phyloP scores from a whole-genome alignment of 1,284 basidiomycete species.

The Rhodofomes roseus region DNA sequence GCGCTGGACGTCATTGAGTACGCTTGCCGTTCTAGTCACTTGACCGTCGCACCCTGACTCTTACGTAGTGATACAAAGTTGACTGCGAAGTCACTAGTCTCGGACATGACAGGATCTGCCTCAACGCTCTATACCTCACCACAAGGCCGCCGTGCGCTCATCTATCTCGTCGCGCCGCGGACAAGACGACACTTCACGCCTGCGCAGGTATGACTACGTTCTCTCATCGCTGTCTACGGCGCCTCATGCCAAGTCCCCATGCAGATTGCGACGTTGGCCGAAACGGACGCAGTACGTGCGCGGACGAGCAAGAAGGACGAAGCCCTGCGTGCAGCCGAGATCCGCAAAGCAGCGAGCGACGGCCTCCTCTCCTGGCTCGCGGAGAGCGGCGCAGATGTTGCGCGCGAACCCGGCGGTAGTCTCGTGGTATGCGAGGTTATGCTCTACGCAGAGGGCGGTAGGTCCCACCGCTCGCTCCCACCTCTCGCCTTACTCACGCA shows the following conservation, averaged over 20 bases:
- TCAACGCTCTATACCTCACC: slow-evolving; percentile 51
- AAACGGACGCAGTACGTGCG: slow-evolving; percentile 62
- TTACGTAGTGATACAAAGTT: slow-evolving; percentile 80
- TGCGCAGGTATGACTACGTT: slow-evolving; percentile 30
- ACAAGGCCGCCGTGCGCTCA: slow-evolving; percentile 73
- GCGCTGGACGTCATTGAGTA: slow-evolving; percentile 86
- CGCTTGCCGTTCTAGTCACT: slow-evolving; percentile 20
- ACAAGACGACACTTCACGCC: slow-evolving; percentile 81
- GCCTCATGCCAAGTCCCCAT: slow-evolving; percentile 15
- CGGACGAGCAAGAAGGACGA: slow-evolving; percentile 80
- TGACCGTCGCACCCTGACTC: not conserved
- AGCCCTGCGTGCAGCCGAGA: slow-evolving; percentile 58
- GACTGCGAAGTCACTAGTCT: slow-evolving; percentile 71
- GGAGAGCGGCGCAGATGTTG: slow-evolving; percentile 52
- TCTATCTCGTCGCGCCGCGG: slow-evolving; percentile 80
- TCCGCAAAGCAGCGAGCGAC: slow-evolving; percentile 66
- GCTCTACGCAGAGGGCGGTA: slow-evolving; percentile 79
- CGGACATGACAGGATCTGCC: slow-evolving; percentile 55
- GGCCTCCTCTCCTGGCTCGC: slow-evolving; percentile 66
- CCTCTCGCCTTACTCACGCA: not conserved
- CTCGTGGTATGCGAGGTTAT: slow-evolving; percentile 77
- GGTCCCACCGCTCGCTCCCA: slow-evolving; percentile 21
- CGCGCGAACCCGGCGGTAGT: slow-evolving; percentile 75
- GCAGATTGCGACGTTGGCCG: slow-evolving; percentile 59
- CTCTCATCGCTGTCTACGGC: not conserved